phyloP scores from a whole-genome alignment of 306 rosid species.

The Vigna reflexopilosa region DNA sequence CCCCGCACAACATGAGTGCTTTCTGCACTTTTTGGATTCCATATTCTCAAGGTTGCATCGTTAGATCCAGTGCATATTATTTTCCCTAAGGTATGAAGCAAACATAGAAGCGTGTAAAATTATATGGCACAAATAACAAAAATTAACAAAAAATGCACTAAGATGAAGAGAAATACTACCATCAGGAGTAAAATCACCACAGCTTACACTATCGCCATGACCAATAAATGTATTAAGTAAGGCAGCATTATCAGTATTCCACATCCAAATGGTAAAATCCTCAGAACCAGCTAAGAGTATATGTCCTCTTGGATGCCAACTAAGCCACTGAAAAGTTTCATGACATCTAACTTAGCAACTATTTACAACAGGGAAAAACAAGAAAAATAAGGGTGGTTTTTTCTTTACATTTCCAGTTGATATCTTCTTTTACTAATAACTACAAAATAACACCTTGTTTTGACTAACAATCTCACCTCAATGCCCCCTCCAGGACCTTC shows the following conservation, averaged over 20 bases:
- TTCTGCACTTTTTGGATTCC: conserved; percentile 88
- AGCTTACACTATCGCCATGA: conserved; percentile 79
- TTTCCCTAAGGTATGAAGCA: conserved; percentile 66
- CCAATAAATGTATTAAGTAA: conserved; percentile 73
- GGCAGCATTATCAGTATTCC: conserved; percentile 75
- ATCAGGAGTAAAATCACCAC: conserved; percentile 97
- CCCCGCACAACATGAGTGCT: conserved; percentile 83
- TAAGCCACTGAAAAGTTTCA: conserved; percentile 77
- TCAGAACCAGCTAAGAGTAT: conserved; percentile 88
- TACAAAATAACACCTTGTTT: neutral
- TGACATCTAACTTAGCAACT: conserved; percentile 35
- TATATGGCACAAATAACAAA: conserved; percentile 8
- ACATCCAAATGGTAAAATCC: conserved; percentile 86
- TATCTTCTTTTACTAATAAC: neutral
- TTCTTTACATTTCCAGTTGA: neutral
- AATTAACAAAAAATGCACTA: conserved; percentile 16
- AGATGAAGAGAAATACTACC: conserved; percentile 62
- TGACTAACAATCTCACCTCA: conserved; percentile 50
- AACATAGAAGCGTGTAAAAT: conserved; percentile 16
- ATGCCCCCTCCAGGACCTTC: conserved; percentile 88
- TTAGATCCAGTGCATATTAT: conserved; percentile 87
- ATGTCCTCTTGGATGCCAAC: conserved; percentile 95
- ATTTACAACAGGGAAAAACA: neutral
- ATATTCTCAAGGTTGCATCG: conserved; percentile 87
- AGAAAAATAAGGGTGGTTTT: neutral